These are phyloP conservation scores for Laburnicola sp. DNA, from an alignment of 2,329 filamentous ascomycete genomes.

Conservation along the genomic window DNA sequence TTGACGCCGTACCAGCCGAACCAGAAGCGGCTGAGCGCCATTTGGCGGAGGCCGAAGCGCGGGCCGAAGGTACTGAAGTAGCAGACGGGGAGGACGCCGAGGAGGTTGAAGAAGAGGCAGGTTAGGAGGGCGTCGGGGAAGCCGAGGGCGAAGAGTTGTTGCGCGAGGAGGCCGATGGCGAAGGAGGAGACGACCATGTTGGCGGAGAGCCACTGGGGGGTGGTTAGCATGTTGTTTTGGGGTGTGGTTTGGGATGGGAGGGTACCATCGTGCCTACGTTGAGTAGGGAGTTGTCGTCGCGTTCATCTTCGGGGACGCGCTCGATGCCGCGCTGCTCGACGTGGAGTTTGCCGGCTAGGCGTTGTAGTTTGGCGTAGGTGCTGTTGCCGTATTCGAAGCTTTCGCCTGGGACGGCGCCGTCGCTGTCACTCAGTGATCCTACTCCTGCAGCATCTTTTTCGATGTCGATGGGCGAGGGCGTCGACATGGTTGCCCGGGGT, in stretches of 20 bases:
- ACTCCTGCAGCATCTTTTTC: conserved; percentile 29
- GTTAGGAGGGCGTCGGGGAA: conserved; percentile 73
- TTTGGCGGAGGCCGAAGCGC: conserved; percentile 73
- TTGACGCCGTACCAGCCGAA: conserved; percentile 74
- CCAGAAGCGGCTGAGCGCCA: conserved; percentile 77
- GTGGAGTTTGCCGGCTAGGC: conserved; percentile 65
- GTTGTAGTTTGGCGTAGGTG: conserved; percentile 62
- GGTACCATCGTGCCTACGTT: conserved; percentile 73
- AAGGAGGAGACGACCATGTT: conserved; percentile 79
- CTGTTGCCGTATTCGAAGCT: conserved; percentile 61
- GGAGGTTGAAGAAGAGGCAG: conserved; percentile 73
- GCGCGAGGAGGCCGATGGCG: conserved; percentile 72
- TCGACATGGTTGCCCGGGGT: neutral
- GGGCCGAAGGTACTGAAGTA: conserved; percentile 80
- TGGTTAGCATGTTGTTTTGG: neutral
- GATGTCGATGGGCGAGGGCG: conserved; percentile 17
- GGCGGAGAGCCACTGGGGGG: conserved; percentile 68
- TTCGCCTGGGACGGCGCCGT: conserved; percentile 60
- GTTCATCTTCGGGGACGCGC: conserved; percentile 70
- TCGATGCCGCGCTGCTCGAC: conserved; percentile 78
- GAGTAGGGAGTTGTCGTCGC: conserved; percentile 64
- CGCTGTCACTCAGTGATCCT: conserved; percentile 32
- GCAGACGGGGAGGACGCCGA: conserved; percentile 72
- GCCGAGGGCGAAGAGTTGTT: conserved; percentile 69
- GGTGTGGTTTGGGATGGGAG: neutral